These are phyloP conservation scores for Atalantia buxifolia DNA, from an alignment of 345 rosid species.

Conservation along the genomic window DNA sequence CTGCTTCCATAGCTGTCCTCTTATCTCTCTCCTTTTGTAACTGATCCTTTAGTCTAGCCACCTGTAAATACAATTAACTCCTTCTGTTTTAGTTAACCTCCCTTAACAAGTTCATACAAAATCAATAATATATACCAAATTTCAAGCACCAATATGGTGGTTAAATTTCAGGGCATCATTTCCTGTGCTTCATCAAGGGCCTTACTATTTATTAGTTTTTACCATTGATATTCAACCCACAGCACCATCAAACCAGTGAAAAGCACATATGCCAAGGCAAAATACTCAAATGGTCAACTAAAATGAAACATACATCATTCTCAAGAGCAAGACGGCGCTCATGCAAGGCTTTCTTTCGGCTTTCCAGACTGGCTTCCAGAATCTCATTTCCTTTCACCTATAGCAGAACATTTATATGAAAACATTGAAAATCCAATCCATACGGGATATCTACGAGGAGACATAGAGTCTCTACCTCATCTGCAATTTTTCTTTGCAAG, in stretches of 20 bases:
- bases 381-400: conserved; percentile 64
- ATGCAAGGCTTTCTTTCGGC: conserved; percentile 59
- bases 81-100: not conserved
- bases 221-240: not conserved
- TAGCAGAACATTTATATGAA: conserved; percentile 3
- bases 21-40: conserved; percentile 71
- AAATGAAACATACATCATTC: conserved; percentile 55
- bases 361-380: conserved; percentile 58
- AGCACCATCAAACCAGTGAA: not conserved
- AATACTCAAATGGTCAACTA: not conserved
- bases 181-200: not conserved
- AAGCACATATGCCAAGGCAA: not conserved
- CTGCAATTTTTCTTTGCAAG: conserved; percentile 57
- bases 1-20: conserved; percentile 63
- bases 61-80: conserved; percentile 39
- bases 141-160: not conserved
- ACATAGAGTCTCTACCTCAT: conserved; percentile 51
- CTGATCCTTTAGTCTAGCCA: conserved; percentile 72
- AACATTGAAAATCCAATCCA: conserved; percentile 4
- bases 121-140: not conserved
- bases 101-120: not conserved
- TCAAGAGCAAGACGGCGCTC: conserved; percentile 69
- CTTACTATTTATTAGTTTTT: not conserved
- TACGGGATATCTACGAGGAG: not conserved
- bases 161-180: not conserved